Conservation (phyloP, 495 filamentous ascomycete species). For the Xylaria sp. region DNA sequence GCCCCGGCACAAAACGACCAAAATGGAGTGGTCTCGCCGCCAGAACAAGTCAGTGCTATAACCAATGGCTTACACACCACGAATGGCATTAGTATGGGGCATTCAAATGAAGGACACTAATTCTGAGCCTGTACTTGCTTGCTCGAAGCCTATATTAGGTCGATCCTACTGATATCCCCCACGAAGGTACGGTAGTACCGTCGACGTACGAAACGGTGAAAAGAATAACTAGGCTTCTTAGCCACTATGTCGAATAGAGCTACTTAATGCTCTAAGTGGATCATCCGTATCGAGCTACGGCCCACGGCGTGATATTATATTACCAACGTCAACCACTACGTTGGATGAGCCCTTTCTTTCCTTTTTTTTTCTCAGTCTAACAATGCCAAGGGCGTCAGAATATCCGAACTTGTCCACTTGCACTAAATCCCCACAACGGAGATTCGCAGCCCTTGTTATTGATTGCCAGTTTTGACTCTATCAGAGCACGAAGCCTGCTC, state of each 20-base stretch:
- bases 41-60: constrained; percentile 23
- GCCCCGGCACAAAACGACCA: not conserved
- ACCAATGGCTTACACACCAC: constrained; percentile 25
- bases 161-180: not conserved
- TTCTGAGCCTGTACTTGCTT: constrained; percentile 2
- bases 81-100: constrained; percentile 28
- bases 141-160: not conserved
- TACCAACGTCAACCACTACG: constrained; percentile 1
- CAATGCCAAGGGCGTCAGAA: not conserved
- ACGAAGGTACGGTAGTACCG: not conserved
- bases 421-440: not conserved
- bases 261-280: not conserved
- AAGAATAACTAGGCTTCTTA: not conserved
- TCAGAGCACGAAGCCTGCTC: not conserved
- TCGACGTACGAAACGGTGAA: not conserved
- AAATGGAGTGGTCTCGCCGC: constrained; percentile 25
- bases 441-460: not conserved
- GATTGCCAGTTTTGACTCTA: constrained; percentile 3
- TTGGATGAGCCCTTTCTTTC: not conserved
- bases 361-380: not conserved
- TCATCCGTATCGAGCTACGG: not conserved
- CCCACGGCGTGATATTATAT: constrained; percentile 3
- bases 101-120: constrained; percentile 26
- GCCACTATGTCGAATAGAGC: not conserved
- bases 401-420: not conserved